A percentile compares a stretch with the other conserved stretches of the same genome.
phyloP scores from a whole-genome alignment of 345 rosid genomes.

The Limnanthes douglasii region DNA sequence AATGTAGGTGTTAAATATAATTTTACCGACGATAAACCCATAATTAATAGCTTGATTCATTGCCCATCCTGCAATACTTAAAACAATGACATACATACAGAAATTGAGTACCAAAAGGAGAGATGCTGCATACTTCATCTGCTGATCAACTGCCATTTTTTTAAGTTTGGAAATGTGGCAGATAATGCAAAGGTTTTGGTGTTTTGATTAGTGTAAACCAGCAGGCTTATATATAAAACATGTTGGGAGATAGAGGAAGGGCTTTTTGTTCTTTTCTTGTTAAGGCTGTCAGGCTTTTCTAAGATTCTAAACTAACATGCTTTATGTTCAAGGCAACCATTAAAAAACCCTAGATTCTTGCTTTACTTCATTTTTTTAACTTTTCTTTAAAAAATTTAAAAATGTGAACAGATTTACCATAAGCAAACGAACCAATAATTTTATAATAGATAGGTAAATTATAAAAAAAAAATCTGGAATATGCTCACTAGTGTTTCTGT shows the following conservation, averaged over 20 bases:
- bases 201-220: slow-evolving; percentile 6
- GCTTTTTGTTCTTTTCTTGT: slow-evolving; percentile 58
- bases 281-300: slow-evolving; percentile 25
- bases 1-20: too few relatives aligned
- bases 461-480: too few relatives aligned
- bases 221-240: slow-evolving; percentile 12
- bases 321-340: slow-evolving; percentile 30
- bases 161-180: neutral
- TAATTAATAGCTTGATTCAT: slow-evolving; percentile 60
- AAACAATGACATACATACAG: slow-evolving; percentile 54
- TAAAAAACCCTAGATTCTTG: slow-evolving; percentile 18
- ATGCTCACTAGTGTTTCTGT: too few relatives aligned
- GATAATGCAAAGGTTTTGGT: neutral
- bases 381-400: too few relatives aligned
- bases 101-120: slow-evolving; percentile 55
- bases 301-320: slow-evolving; percentile 36
- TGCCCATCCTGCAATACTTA: slow-evolving; percentile 84
- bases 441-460: too few relatives aligned
- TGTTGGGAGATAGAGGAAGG: slow-evolving; percentile 2
- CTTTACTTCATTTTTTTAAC: neutral
- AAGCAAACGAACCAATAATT: too few relatives aligned
- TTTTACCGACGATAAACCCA: slow-evolving; percentile 82
- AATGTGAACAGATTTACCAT: too few relatives aligned
- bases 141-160: slow-evolving; percentile 37
- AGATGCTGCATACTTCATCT: slow-evolving; percentile 37